Conservation (phyloP, 306 rosid genomes). For the Casuarina cunninghamiana region DNA sequence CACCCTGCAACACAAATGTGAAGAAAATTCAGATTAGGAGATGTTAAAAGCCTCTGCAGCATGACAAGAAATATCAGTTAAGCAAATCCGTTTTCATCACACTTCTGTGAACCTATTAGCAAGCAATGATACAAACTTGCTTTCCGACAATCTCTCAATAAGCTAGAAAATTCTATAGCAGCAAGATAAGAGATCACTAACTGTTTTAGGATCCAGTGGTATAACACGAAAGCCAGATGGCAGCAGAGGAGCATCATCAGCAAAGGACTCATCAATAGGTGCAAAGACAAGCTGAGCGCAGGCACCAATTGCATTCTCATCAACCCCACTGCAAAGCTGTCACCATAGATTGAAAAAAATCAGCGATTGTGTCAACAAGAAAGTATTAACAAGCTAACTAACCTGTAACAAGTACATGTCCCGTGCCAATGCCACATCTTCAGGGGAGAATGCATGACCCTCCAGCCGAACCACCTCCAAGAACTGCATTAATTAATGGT, state of each 20-base stretch:
- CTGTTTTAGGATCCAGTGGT: slow-evolving; percentile 88
- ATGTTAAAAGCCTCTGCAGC: background rate
- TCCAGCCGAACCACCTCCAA: slow-evolving; percentile 95
- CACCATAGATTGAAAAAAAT: background rate
- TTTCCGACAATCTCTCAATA: background rate
- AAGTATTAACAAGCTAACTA: background rate
- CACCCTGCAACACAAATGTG: slow-evolving; percentile 53
- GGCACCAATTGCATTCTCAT: slow-evolving; percentile 82
- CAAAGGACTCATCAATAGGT: slow-evolving; percentile 93
- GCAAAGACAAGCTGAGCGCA: slow-evolving; percentile 99
- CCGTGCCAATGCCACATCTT: slow-evolving; percentile 77
- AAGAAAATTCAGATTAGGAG: background rate
- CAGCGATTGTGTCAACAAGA: background rate
- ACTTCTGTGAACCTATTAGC: background rate
- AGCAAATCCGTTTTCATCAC: no score
- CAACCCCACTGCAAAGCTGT: slow-evolving; percentile 93
- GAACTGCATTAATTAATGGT: slow-evolving; percentile 47
- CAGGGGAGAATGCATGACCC: slow-evolving; percentile 94
- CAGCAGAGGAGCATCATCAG: slow-evolving; percentile 86
- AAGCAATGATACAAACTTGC: background rate
- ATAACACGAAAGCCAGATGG: slow-evolving; percentile 97
- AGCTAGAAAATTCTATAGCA: background rate
- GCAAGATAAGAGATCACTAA: slow-evolving; percentile 32
- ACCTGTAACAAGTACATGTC: slow-evolving; percentile 96
- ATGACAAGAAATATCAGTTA: no score